phyloP scores from a whole-genome alignment of 225 moss, liverwort and hornwort species.

The Sphagnum contortum region DNA sequence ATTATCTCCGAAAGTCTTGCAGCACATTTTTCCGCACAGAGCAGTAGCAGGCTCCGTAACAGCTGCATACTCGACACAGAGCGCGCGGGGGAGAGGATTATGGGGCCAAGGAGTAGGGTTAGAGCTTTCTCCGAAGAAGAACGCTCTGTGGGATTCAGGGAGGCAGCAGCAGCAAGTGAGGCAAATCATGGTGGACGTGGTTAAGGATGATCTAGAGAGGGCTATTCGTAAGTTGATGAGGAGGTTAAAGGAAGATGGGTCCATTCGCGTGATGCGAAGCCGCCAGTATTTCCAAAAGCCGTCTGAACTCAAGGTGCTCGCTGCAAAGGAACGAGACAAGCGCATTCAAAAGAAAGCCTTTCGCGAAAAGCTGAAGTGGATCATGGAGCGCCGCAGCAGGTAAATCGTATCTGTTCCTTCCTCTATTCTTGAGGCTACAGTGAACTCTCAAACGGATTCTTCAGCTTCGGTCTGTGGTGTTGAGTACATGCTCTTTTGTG shows the following conservation, averaged over 20 bases:
- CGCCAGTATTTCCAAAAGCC: conserved; percentile 61
- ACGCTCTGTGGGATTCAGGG: too few species aligned
- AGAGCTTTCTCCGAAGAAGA: too few species aligned
- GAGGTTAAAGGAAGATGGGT: conserved; percentile 70
- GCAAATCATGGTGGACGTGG: conserved; percentile 76
- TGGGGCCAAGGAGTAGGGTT: too few species aligned
- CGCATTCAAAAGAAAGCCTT: conserved; percentile 62
- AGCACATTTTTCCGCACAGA: too few species aligned
- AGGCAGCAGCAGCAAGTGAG: conserved; percentile 42
- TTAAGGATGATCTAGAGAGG: conserved; percentile 66
- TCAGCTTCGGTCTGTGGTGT: neutral
- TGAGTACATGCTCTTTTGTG: neutral
- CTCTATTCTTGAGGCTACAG: neutral
- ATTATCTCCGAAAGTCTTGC: too few species aligned
- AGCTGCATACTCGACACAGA: too few species aligned
- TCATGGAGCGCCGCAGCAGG: conserved; percentile 65
- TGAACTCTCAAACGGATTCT: too few species aligned
- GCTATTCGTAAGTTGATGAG: conserved; percentile 90
- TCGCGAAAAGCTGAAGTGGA: conserved; percentile 77
- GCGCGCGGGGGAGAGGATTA: too few species aligned
- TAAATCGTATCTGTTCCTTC: conserved; percentile 8
- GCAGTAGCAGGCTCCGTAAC: too few species aligned
- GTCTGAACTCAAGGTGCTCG: conserved; percentile 76
- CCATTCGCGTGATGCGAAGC: conserved; percentile 57
- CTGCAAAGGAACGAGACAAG: conserved; percentile 76